Evolutionary conservation across 805 yeast species (phyloP), one percentile per base, ranked within the genome.

Genomic region (Kodamaea neixiangensis): DNA sequence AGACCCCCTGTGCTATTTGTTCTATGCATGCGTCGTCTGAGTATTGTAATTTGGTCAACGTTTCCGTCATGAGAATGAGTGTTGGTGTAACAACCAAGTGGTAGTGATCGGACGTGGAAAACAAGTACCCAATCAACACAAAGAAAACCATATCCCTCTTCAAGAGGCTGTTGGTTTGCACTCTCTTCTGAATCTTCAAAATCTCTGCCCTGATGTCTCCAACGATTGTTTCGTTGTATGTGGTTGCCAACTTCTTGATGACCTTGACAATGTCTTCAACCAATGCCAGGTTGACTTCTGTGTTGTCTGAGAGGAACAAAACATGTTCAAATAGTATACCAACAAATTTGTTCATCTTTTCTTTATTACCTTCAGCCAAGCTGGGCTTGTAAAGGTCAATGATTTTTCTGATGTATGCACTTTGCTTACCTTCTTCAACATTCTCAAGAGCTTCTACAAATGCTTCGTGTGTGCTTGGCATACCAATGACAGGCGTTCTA

Each of bases 91-190:
- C 92, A 9, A 94, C 87, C 52, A 91, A 76, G 73, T 94, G 99
- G 69, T 88, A 93, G 64, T 90, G 92, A 73, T 94, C 99, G 0
- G 99, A 94, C 0, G 97, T 90, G 0, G 99, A 92, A 63, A 87
- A 94, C 3, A 91, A 64, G 48, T 78, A 74, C 5, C 97, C 97
- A 51, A 92, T 76, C 4, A 90, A 59, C 0, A 83, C 75, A 61
- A 86, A 88, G 53, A 87, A 80, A 5, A 89, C 68, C 52, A 90
- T 68, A 62, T 91, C 96, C 50, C 64, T 53, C 49, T 58, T 58
- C 31, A 15, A 62, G 47, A 9, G 46, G 17, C 49, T 52, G 18
- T n/a, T 15, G 39, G 38, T 25, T 13, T 25, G 58, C 21, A 87
- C 75, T 53, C 86, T 75, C 31, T 65, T 67, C 63, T 84, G 91